Percentiles rank a stretch among this genome's conserved stretches.
Evolutionary conservation across 2,329 filamentous ascomycete species (phyloP).

Genomic region (Dendryphion nanum): DNA sequence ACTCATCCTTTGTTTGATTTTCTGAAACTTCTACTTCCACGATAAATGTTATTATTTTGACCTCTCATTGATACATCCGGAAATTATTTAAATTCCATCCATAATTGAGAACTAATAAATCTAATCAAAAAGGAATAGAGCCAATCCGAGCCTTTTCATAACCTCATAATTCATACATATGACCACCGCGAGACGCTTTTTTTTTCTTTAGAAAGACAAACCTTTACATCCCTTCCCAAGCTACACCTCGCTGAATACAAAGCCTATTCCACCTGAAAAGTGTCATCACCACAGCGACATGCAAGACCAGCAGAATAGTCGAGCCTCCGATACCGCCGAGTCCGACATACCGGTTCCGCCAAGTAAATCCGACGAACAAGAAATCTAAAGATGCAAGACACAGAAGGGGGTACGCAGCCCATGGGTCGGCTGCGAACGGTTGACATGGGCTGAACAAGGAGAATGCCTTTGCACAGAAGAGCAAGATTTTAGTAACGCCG

Average conservation of each 20-base stretch:
- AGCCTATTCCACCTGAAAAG: slow-evolving; percentile 29
- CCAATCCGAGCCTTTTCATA: too few species aligned
- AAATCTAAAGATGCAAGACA: slow-evolving; percentile 67
- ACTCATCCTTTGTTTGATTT: too few species aligned
- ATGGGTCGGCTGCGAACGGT: slow-evolving; percentile 66
- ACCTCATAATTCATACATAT: too few species aligned
- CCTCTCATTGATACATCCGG: too few species aligned
- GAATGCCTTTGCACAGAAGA: slow-evolving; percentile 69
- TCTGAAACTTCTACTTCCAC: too few species aligned
- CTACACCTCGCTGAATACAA: slow-evolving; percentile 27
- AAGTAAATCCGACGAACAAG: slow-evolving; percentile 25
- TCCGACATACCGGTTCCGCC: slow-evolving; percentile 16
- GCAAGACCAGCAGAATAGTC: slow-evolving; percentile 44
- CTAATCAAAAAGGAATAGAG: too few species aligned
- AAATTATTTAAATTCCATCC: too few species aligned
- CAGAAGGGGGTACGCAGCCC: slow-evolving; percentile 66
- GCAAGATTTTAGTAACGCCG: slow-evolving; percentile 49
- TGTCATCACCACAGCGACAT: slow-evolving; percentile 46
- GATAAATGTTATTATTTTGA: too few species aligned
- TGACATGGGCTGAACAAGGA: slow-evolving; percentile 67
- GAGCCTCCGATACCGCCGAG: slow-evolving; percentile 41
- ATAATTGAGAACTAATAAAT: too few species aligned
- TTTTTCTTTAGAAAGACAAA: too few species aligned
- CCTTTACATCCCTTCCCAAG: slow-evolving; percentile 3
- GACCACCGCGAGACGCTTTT: too few species aligned